A percentile compares a stretch with the other conserved stretches of the same genome.
These are phyloP conservation scores for Geotrichum restrictum DNA, from an alignment of 1,139 yeast genomes.

Conservation along the genomic window DNA sequence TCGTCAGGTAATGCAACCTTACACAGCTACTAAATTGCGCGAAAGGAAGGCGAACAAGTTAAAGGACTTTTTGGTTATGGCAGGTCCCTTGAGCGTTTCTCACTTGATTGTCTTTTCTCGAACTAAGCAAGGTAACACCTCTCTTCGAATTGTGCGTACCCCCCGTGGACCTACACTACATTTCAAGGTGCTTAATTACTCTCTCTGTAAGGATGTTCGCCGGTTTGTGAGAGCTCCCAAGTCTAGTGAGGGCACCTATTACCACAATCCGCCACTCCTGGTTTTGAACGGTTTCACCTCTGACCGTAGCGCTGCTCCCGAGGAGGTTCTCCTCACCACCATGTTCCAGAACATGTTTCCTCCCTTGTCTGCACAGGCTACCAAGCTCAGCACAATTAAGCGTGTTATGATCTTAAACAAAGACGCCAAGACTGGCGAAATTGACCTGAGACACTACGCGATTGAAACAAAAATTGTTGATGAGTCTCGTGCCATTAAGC, in stretches of 20 bases:
- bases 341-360: conserved; percentile 96
- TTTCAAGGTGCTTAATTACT: conserved; percentile 71
- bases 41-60: conserved; percentile 84
- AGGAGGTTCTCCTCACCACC: conserved; percentile 77
- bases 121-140: conserved; percentile 71
- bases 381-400: conserved; percentile 68
- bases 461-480: conserved; percentile 86
- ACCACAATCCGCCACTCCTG: conserved; percentile 75
- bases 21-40: conserved; percentile 81
- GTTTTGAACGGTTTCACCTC: conserved; percentile 85
- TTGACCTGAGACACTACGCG: conserved; percentile 85
- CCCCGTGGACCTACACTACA: conserved; percentile 94
- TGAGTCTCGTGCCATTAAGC: conserved; percentile 73
- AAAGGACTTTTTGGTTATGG: conserved; percentile 91
- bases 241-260: conserved; percentile 41
- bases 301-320: conserved; percentile 38
- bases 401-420: conserved; percentile 82
- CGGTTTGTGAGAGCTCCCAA: conserved; percentile 59
- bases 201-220: conserved; percentile 79
- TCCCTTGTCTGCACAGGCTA: conserved; percentile 79
- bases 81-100: conserved; percentile 92
- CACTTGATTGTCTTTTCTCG: conserved; percentile 86
- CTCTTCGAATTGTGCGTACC: conserved; percentile 77
- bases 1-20: conserved; percentile 91
- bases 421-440: conserved; percentile 61